Percentiles rank a stretch among this genome's conserved stretches.
phyloP scores from a whole-genome alignment of 805 yeast genomes.

The Yamadazyma paraphyllophila region DNA sequence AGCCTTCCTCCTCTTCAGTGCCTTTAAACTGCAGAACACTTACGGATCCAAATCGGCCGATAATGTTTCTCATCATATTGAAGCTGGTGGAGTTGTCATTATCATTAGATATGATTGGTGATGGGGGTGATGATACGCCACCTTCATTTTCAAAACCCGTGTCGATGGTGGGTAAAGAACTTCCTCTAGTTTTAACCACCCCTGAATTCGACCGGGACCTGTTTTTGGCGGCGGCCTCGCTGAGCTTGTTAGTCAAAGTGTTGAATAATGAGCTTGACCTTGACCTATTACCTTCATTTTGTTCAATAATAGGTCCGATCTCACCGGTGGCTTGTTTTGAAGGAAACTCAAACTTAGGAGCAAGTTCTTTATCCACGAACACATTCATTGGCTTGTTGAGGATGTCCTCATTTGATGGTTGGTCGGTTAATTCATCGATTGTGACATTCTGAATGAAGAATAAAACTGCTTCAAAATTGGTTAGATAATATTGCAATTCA shows the following conservation, averaged over 20 bases:
- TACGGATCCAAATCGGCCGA: constrained; percentile 34
- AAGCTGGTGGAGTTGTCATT: constrained; percentile 22
- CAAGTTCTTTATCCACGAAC: constrained; percentile 30
- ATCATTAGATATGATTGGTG: constrained; percentile 13
- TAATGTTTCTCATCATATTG: constrained; percentile 32
- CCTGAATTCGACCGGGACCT: constrained; percentile 32
- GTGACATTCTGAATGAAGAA: constrained; percentile 37
- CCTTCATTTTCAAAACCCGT: not conserved
- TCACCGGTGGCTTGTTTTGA: not conserved
- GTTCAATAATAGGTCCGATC: not conserved
- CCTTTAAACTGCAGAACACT: constrained; percentile 24
- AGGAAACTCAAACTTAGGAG: constrained; percentile 28
- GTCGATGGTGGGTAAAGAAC: constrained; percentile 26
- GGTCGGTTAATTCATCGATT: constrained; percentile 23
- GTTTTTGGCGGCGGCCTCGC: constrained; percentile 25
- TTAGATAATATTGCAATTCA: constrained; percentile 37
- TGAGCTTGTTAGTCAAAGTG: constrained; percentile 29
- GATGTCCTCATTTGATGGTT: constrained; percentile 11
- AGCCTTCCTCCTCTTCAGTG: constrained; percentile 14
- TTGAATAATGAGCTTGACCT: constrained; percentile 40
- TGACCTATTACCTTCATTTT: constrained; percentile 20
- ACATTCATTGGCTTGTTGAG: constrained; percentile 24
- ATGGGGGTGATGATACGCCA: constrained; percentile 3
- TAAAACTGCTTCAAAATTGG: constrained; percentile 43
- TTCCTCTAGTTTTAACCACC: constrained; percentile 22